Percentiles rank a stretch among this genome's conserved stretches.
Evolutionary conservation across 2,329 filamentous ascomycete genomes (phyloP).

Genomic region (Penicillium palitans): DNA sequence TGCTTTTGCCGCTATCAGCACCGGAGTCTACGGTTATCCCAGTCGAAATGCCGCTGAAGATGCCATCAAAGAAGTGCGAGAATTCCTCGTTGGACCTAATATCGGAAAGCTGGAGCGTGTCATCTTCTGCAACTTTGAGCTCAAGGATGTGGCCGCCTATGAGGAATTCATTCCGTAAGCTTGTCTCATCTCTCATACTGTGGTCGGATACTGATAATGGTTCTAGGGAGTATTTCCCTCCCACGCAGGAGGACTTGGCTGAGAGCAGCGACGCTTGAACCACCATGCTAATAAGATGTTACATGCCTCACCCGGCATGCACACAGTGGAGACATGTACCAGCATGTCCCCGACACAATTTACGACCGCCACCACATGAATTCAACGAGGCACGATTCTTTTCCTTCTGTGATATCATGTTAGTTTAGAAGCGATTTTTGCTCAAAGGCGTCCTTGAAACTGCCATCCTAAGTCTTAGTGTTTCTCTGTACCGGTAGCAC

Average conservation of each 20-base stretch:
- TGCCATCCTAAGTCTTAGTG: background rate
- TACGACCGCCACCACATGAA: background rate
- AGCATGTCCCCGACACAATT: background rate
- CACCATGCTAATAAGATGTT: background rate
- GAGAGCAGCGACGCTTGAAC: background rate
- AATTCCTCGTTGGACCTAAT: constrained; percentile 51
- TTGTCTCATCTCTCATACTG: background rate
- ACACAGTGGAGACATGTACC: background rate
- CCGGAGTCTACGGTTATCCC: constrained; percentile 87
- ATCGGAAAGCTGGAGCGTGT: constrained; percentile 64
- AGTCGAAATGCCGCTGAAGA: constrained; percentile 69
- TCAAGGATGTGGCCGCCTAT: constrained; percentile 76
- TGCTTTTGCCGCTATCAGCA: constrained; percentile 83
- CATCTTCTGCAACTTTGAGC: constrained; percentile 80
- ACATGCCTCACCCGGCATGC: background rate
- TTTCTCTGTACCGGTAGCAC: background rate
- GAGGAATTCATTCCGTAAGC: constrained; percentile 71
- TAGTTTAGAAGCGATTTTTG: background rate
- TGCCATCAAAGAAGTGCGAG: constrained; percentile 63
- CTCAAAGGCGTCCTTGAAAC: background rate
- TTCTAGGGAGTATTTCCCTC: constrained; percentile 52
- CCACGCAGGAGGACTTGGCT: constrained; percentile 38
- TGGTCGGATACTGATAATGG: constrained; percentile 7
- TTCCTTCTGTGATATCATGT: background rate
- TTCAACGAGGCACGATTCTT: background rate